Evolutionary conservation across 768 basidiomycete genomes (phyloP).

Genomic region (Boletus sensibilis): DNA sequence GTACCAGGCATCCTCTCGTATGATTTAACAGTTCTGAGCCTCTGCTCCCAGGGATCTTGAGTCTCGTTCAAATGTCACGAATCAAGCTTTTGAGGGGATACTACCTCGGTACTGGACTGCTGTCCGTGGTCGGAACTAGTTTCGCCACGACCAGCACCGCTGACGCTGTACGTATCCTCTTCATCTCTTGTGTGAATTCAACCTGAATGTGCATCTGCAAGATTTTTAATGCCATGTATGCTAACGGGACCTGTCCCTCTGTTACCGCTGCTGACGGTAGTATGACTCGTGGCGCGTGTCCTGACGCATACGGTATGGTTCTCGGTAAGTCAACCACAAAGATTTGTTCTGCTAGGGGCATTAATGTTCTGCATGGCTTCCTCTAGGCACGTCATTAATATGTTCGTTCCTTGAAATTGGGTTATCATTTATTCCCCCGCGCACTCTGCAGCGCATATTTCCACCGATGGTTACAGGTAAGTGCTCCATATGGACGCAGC

Average conservation of each 20-base stretch:
- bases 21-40: neutral
- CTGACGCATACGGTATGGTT: constrained; percentile 77
- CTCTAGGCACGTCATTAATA: constrained; percentile 67
- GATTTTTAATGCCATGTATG: constrained; percentile 79
- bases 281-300: constrained; percentile 59
- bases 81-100: constrained; percentile 59
- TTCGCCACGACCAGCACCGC: constrained; percentile 79
- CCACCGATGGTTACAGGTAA: constrained; percentile 77
- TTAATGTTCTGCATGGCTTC: neutral
- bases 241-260: constrained; percentile 72
- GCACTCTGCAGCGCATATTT: constrained; percentile 62
- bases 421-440: constrained; percentile 70
- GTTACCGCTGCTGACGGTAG: constrained; percentile 57
- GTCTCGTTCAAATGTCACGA: constrained; percentile 77
- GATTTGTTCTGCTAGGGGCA: neutral
- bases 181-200: neutral
- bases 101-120: constrained; percentile 75
- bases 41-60: constrained; percentile 57
- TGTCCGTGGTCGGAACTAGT: constrained; percentile 80
- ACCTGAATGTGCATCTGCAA: constrained; percentile 20
- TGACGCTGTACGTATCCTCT: constrained; percentile 47
- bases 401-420: constrained; percentile 81
- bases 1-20: neutral
- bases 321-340: constrained; percentile 45
- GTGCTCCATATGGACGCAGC: neutral